Evolutionary conservation across 2,329 filamentous ascomycete genomes (phyloP), one percentile per base, ranked within the genome.

Genomic region (Colletotrichum graminicola): DNA sequence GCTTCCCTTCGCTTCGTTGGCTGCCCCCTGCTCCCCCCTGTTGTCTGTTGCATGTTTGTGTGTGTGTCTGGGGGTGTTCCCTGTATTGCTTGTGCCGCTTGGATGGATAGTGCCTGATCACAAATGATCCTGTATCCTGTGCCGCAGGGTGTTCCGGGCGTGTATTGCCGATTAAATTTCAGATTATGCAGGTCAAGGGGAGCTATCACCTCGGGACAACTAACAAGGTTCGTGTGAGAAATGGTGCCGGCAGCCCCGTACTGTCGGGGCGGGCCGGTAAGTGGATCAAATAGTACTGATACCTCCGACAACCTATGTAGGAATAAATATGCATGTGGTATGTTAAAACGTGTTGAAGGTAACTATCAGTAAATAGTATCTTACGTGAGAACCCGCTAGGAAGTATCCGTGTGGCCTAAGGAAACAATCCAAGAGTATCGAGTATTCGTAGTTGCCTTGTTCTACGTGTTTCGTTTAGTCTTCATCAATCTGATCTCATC

Each of bases 111-210:
- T 49, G 39, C 62, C 29, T 18, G 51, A 18, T 4, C 62, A 16
- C 66, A 29, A n/a, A 47, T 47, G 43, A n/a, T 16, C 43, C 45
- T 23, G 45, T 23, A 57, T 41, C 54, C 67, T 61, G 64, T 47
- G 68, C 68, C 68, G 57, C 57, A 23, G n/a, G n/a, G n/a, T n/a
- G n/a, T n/a, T n/a, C n/a, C n/a, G n/a, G n/a, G 6, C 43, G 43
- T 47, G 11, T 47, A 11, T 47, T n/a, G 16, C 18, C 43, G 21
- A 47, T n/a, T 3, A 3, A 2, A 23, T 10, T n/a, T 11, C 10
- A 45, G 3, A 45, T 45, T 23, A 47, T 23, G 21, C 21, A 47
- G 43, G 8, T n/a, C n/a, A n/a, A n/a, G n/a, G n/a, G n/a, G n/a
- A n/a, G n/a, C n/a, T n/a, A n/a, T n/a, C n/a, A n/a, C n/a, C n/a